These are phyloP conservation scores for Urtica urens DNA, from an alignment of 306 rosid genomes.

Conservation along the genomic window DNA sequence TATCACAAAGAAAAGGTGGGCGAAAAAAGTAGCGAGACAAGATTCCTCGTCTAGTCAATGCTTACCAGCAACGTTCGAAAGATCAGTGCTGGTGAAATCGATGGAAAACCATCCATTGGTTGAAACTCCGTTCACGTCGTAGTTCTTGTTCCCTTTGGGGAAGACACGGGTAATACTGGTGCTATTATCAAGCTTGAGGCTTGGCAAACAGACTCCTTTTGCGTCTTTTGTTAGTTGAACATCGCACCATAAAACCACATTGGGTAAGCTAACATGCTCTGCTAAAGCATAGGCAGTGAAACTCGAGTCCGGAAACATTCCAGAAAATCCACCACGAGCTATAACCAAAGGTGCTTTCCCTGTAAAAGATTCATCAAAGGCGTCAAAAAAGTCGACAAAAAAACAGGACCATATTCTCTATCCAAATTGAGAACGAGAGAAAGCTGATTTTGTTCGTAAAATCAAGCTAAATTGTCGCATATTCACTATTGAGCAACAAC, in stretches of 20 bases:
- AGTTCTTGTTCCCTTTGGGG: slow-evolving; percentile 10
- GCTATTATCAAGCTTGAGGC: slow-evolving; percentile 37
- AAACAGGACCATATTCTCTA: too few species aligned
- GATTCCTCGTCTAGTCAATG: too few species aligned
- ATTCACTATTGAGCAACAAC: too few species aligned
- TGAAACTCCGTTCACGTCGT: slow-evolving; percentile 32
- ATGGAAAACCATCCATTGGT: slow-evolving; percentile 46
- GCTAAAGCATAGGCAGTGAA: slow-evolving; percentile 30
- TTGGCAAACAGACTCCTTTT: slow-evolving; percentile 57
- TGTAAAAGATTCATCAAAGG: too few species aligned
- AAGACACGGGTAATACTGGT: neutral
- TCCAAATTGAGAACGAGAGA: too few species aligned
- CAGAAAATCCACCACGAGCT: slow-evolving; percentile 89
- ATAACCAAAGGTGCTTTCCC: slow-evolving; percentile 65
- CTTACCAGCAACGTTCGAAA: slow-evolving; percentile 41
- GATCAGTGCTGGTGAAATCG: slow-evolving; percentile 37
- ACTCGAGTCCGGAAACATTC: slow-evolving; percentile 76
- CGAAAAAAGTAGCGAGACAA: too few species aligned
- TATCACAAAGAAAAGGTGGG: too few species aligned
- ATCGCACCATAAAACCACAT: slow-evolving; percentile 58
- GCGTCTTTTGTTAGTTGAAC: slow-evolving; percentile 75
- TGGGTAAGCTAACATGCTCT: neutral
- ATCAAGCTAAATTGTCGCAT: too few species aligned
- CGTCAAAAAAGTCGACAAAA: too few species aligned
- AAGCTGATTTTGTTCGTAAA: too few species aligned